phyloP scores from a whole-genome alignment of 2,329 filamentous ascomycete species.

The Cercospora brassicicola region DNA sequence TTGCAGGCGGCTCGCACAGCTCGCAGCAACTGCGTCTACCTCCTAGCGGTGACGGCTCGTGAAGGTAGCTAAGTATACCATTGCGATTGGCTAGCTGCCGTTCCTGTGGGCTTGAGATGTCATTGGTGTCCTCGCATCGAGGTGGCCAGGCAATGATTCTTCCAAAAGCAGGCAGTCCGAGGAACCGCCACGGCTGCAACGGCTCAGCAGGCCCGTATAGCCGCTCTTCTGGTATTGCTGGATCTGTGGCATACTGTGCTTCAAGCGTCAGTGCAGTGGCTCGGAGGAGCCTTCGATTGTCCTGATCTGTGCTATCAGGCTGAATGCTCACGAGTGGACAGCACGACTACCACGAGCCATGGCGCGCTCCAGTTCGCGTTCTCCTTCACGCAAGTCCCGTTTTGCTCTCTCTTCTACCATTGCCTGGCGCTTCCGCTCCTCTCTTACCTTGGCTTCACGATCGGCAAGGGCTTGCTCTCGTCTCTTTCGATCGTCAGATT shows the following conservation, averaged over 20 bases:
- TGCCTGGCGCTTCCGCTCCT: constrained; percentile 21
- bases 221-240: neutral
- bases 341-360: constrained; percentile 11
- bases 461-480: constrained; percentile 28
- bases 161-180: neutral
- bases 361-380: constrained; percentile 26
- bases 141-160: neutral
- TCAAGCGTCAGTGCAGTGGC: neutral
- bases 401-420: constrained; percentile 25
- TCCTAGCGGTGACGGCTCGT: neutral
- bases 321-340: neutral
- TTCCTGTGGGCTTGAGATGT: neutral
- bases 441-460: constrained; percentile 29
- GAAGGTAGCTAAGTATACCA: neutral
- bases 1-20: neutral
- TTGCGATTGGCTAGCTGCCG: neutral
- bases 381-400: constrained; percentile 26
- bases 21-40: neutral
- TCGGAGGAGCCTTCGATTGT: neutral
- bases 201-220: constrained; percentile 1
- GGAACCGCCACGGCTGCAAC: neutral
- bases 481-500: constrained; percentile 26
- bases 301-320: constrained; percentile 1
- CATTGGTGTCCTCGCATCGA: neutral
- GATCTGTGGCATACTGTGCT: constrained; percentile 1